Conservation (phyloP, 352 stramenopile genomes). For the Globisporangium sylvaticum region DNA sequence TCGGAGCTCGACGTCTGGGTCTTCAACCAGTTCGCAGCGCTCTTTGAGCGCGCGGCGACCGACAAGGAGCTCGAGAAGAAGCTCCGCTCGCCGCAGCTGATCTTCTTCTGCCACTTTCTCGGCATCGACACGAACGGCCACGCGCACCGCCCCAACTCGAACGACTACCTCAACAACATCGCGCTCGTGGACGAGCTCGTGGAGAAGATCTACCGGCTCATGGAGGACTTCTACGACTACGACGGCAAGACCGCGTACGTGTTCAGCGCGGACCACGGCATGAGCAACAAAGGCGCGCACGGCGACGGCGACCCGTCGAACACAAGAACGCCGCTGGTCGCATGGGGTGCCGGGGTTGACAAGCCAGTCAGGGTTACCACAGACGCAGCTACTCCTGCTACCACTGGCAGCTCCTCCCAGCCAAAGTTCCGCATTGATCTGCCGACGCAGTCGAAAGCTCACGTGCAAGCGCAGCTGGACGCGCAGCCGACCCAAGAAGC, state of each 20-base stretch:
- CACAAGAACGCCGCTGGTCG: conserved; percentile 75
- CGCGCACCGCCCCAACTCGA: conserved; percentile 69
- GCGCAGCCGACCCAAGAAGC: conserved; percentile 51
- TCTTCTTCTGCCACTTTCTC: conserved; percentile 83
- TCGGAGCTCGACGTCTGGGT: conserved; percentile 80
- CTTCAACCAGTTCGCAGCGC: conserved; percentile 39
- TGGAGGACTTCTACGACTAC: conserved; percentile 68
- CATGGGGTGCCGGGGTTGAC: conserved; percentile 72
- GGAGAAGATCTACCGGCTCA: conserved; percentile 43
- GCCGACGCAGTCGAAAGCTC: conserved; percentile 58
- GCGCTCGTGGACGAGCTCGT: conserved; percentile 77
- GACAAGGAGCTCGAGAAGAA: conserved; percentile 27
- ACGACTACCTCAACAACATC: conserved; percentile 83
- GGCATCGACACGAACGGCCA: conserved; percentile 87
- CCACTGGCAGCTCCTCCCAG: not conserved
- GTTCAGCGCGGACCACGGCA: conserved; percentile 84
- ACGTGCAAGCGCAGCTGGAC: conserved; percentile 54
- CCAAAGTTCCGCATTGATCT: conserved; percentile 55
- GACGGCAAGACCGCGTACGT: conserved; percentile 73
- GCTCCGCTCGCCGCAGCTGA: conserved; percentile 36
- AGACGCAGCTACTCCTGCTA: not conserved
- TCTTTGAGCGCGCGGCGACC: conserved; percentile 31
- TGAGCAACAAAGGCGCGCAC: conserved; percentile 81
- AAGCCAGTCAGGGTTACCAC: conserved; percentile 15
- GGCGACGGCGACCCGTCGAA: conserved; percentile 78